Conservation (phyloP, 306 rosid genomes). For the Carpinus fangiana region DNA sequence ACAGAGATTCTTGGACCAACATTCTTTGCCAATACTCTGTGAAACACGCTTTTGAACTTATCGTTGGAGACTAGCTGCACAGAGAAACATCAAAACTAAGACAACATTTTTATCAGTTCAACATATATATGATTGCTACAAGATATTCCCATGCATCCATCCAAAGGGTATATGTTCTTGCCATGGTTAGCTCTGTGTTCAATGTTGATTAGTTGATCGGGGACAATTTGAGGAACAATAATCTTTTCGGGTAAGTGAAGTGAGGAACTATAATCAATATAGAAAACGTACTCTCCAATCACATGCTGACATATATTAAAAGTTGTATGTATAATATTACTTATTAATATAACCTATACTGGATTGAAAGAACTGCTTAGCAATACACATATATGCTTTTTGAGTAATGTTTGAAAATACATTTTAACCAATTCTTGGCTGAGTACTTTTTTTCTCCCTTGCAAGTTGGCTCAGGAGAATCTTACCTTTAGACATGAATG, state of each 20-base stretch:
- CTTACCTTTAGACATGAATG: too few species aligned
- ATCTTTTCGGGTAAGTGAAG: not conserved
- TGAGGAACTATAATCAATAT: not conserved
- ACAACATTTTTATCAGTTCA: not conserved
- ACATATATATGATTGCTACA: not conserved
- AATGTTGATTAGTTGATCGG: not conserved
- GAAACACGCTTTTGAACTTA: conserved; percentile 29
- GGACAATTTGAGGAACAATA: not conserved
- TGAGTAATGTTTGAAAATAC: too few species aligned
- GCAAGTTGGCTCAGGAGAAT: too few species aligned
- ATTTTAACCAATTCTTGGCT: too few species aligned
- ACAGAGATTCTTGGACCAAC: conserved; percentile 31
- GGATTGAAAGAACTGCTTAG: not conserved
- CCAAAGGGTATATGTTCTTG: not conserved
- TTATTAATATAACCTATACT: not conserved
- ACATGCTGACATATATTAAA: too few species aligned
- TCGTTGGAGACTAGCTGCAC: conserved; percentile 38
- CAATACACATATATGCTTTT: not conserved
- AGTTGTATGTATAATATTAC: too few species aligned
- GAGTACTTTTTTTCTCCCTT: too few species aligned
- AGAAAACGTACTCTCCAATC: not conserved
- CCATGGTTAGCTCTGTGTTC: not conserved
- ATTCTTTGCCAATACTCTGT: conserved; percentile 24
- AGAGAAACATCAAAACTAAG: not conserved
- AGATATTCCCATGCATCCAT: not conserved